These are phyloP conservation scores for Anisodus acutangulus DNA, from an alignment of 257 asterid species.

Conservation along the genomic window DNA sequence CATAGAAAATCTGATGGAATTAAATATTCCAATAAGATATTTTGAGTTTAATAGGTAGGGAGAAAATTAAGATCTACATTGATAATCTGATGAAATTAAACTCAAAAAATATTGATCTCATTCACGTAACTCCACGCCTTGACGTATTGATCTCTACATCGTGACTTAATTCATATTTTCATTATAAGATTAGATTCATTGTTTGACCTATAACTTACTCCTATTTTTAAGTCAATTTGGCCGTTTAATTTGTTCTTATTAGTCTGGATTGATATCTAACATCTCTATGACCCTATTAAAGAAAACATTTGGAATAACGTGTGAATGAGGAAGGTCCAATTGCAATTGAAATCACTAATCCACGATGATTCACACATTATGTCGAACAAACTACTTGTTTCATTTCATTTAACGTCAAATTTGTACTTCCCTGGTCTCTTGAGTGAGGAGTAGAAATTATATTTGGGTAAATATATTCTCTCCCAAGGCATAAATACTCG, in stretches of 20 bases:
- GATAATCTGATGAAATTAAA: not conserved
- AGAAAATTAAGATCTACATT: too few relatives aligned
- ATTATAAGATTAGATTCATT: too few relatives aligned
- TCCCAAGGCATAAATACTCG: too few relatives aligned
- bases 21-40: not conserved
- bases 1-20: not conserved
- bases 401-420: not conserved
- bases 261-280: not conserved
- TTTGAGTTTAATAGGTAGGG: too few relatives aligned
- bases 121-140: too few relatives aligned
- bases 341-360: not conserved
- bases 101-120: not conserved
- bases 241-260: not conserved
- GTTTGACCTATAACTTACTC: too few relatives aligned
- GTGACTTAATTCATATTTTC: not conserved
- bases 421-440: too few relatives aligned
- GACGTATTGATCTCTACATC: not conserved
- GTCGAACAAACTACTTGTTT: not conserved
- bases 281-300: not conserved
- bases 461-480: not conserved
- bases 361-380: not conserved
- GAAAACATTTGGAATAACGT: not conserved
- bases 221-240: not conserved
- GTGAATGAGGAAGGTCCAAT: too few relatives aligned
- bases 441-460: too few relatives aligned